Percentiles rank a stretch among this genome's conserved stretches.
These are phyloP conservation scores for Helianthus annuus DNA, from an alignment of 129 eudicot genomes.

Conservation along the genomic window HanXRQr2.0-SUNRISE NC_035446.2:107179135-107179634, in stretches of 20 bases:
- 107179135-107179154: constrained; percentile 32
- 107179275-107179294: constrained; percentile 37
- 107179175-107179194: constrained; percentile 32
- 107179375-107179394: constrained; percentile 35
- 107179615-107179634: too few species aligned
- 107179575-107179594: neutral
- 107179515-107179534: neutral
- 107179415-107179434: too few species aligned
- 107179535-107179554: constrained; percentile 1
- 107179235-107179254: constrained; percentile 38
- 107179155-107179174: constrained; percentile 30
- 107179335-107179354: constrained; percentile 37
- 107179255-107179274: constrained; percentile 25
- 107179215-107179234: constrained; percentile 40
- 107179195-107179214: constrained; percentile 31
- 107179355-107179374: constrained; percentile 36
- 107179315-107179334: constrained; percentile 42
- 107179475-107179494: too few species aligned
- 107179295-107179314: constrained; percentile 20
- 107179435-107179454: too few species aligned
- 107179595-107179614: neutral
- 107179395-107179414: constrained; percentile 48
- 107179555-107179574: neutral
- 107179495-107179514: neutral
- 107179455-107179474: too few species aligned